Base-by-base conservation (phyloP, 2,329 filamentous ascomycete species). In the Fusarium subtropicale region DNA sequence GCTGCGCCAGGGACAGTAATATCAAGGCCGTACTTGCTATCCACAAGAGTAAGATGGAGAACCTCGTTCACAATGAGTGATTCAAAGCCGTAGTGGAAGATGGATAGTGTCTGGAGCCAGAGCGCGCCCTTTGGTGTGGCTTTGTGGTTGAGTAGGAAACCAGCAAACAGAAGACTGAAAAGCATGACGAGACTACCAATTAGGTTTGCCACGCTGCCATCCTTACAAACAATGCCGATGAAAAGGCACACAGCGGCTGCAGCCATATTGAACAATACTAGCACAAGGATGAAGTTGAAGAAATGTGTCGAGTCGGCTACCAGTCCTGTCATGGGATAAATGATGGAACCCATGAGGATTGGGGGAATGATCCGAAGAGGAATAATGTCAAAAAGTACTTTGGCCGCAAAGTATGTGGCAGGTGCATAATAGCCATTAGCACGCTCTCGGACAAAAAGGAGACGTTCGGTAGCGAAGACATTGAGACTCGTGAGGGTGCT, bases 61-160 rank as follows among this genome's bases (percentile, higher is more conserved):
- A 97, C 97, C 82, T 99, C 96, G 76, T 98, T 99, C 73, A 99
- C 96, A 68, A 98, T 97, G 16, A 99, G 87, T 3, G 93, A 92
- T 83, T 99, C 96, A 74, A 98, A 98, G 7, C 91, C 95, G 77
- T 97, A 99, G 78, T 99, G 96, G 86, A 99, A 99, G 68, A 99
- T 99, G 3, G 94, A 97, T 11, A 99, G 83, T 81, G 88, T 89
- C 83, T 99, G 96, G 53, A 99, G 81, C 96, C 96, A 99, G 66
- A 94, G 81, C 3, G 95, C 92, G 3, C 92, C 88, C 51, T 88
- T 85, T 2, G 96, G 96, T 55, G 97, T 97, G 31, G 93, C 94
- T 78, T 97, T 90, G 77, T 97, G 94, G 79, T 99, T 99, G 65
- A 99, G 88, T 60, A 99, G 85, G 62, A 99, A 89, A 60, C 96